Percentiles rank a stretch among this genome's conserved stretches.
Conservation (phyloP, 495 filamentous ascomycete species). For the Penicillium alfredii region DNA sequence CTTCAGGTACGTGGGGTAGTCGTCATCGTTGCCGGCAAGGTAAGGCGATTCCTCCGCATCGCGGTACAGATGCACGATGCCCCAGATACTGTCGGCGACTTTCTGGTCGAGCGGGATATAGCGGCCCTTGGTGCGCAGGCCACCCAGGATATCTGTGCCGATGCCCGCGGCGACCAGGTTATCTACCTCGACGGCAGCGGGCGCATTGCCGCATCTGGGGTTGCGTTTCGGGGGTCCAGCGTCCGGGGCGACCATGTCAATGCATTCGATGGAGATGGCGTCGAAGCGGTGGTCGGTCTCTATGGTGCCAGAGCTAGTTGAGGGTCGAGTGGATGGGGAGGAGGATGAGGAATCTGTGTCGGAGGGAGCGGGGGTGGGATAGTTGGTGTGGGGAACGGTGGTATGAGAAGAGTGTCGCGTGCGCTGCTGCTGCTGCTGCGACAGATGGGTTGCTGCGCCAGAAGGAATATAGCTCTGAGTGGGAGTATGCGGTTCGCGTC, state of each 20-base stretch:
- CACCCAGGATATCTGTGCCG: constrained; percentile 46
- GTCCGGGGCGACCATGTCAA: constrained; percentile 53
- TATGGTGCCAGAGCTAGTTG: constrained; percentile 14
- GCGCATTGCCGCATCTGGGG: constrained; percentile 7
- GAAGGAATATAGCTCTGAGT: not conserved
- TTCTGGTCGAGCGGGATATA: constrained; percentile 70
- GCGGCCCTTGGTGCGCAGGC: constrained; percentile 65
- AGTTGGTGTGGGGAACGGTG: not conserved
- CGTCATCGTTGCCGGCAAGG: constrained; percentile 28
- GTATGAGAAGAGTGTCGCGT: too few species aligned
- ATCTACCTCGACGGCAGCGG: constrained; percentile 11
- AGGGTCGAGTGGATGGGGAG: constrained; percentile 3
- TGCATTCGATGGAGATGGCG: constrained; percentile 56
- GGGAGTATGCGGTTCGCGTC: not conserved
- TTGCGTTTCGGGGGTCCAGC: constrained; percentile 13
- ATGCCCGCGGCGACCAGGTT: constrained; percentile 44
- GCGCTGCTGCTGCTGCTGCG: too few species aligned
- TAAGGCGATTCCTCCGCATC: constrained; percentile 70
- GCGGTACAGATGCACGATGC: constrained; percentile 88
- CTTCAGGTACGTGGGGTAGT: constrained; percentile 38
- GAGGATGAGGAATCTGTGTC: not conserved
- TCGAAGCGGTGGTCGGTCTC: constrained; percentile 59
- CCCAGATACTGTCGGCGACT: constrained; percentile 81
- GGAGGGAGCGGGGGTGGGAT: not conserved
- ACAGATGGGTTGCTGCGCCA: not conserved